A percentile compares a stretch with the other conserved stretches of the same genome.
These are phyloP conservation scores for Tubosaeta brunneosetosa DNA, from an alignment of 768 basidiomycete species.

Conservation along the genomic window DNA sequence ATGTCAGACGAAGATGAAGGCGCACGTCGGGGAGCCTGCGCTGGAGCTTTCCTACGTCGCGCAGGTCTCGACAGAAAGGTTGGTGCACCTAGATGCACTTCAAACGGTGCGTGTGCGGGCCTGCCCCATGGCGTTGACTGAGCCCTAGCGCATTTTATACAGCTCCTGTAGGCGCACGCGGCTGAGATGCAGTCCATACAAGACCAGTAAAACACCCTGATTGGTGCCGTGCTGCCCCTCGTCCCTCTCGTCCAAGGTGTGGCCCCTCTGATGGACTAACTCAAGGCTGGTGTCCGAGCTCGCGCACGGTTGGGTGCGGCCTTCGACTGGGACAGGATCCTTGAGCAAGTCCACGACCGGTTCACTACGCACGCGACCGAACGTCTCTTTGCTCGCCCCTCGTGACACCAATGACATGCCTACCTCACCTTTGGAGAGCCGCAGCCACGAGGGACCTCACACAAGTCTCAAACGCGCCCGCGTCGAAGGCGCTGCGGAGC, in stretches of 20 bases:
- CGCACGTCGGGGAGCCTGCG: constrained; percentile 48
- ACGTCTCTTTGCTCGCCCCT: neutral
- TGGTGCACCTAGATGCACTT: constrained; percentile 50
- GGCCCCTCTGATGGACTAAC: constrained; percentile 46
- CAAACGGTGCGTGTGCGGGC: constrained; percentile 38
- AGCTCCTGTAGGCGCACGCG: constrained; percentile 47
- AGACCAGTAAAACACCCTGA: constrained; percentile 22
- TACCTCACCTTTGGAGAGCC: constrained; percentile 14
- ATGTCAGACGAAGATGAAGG: constrained; percentile 57
- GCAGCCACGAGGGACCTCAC: neutral
- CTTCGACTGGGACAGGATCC: constrained; percentile 1
- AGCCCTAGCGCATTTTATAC: constrained; percentile 22
- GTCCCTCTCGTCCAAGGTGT: constrained; percentile 57
- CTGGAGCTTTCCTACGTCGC: constrained; percentile 39
- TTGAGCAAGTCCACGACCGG: neutral
- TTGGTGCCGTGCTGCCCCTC: constrained; percentile 53
- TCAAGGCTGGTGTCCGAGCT: constrained; percentile 13
- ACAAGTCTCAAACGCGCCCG: constrained; percentile 11
- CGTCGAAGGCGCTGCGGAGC: constrained; percentile 3
- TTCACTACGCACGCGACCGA: constrained; percentile 4
- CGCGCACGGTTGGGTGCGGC: neutral
- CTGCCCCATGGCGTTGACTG: constrained; percentile 5
- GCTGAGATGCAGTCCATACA: constrained; percentile 57
- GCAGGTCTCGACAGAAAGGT: constrained; percentile 36
- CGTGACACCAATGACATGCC: neutral